Base-by-base conservation (phyloP, 768 basidiomycete genomes). In the Lactifluus piperatus region DNA sequence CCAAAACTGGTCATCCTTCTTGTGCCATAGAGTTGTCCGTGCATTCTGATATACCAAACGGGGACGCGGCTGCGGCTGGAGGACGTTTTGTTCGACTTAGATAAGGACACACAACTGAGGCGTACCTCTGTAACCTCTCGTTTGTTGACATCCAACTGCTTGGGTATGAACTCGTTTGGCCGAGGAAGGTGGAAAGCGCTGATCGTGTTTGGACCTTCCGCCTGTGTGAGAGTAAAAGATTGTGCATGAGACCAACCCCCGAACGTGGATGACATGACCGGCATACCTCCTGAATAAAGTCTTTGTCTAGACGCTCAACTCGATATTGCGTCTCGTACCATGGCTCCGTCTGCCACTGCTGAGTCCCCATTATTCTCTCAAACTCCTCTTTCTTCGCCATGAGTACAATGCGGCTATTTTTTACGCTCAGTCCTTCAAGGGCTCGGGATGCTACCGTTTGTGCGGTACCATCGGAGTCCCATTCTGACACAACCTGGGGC, bases 1-100 rank as follows among this genome's bases (percentile, higher is more conserved):
- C 88, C 92, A 95, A 76, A 97, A 99, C 60, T 78, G 81, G 71
- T 99, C 95, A 69, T 99, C 97, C 69, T 94, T 94, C 77, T 99
- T 99, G 73, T 94, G 83, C 94, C 95, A 99, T 3, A 98, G 73
- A 13, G 84, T 79, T 4, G 86, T 87, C 27, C 86, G 66, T 0
- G 81, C 73, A 0, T 84, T 88, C 70, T 94, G 81, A 32, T 81
- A 75, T 56, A 98, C 80, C 59, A 94, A 79, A 59, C 80, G 75
- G 4, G 95, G 94, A 13, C 88, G 80, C 59, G 80, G 82, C 58
- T 79, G 72, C 27, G 89, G 88, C 91, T 95, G 67, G 29, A 26
- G 11, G 46, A 48, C n/a, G 32, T 36, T 6, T 24, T 18, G 27
- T 46, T 36, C 50, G 14, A 11, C 16, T 54, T 20, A 26, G 27